These are phyloP conservation scores for Noccaea bulbosa DNA, from an alignment of 345 rosid species.

Conservation along the genomic window DNA sequence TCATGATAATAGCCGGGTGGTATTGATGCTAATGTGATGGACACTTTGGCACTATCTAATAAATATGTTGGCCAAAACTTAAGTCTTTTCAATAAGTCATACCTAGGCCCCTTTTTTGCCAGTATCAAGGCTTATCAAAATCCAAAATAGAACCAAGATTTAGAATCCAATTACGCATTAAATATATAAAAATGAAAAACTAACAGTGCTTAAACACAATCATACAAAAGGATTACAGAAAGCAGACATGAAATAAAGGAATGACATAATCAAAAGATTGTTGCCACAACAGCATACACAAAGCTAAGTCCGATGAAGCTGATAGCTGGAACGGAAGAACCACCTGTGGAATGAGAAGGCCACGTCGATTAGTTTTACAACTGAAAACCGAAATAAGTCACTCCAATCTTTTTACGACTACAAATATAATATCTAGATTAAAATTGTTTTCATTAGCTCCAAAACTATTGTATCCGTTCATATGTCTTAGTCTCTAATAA, in stretches of 20 bases:
- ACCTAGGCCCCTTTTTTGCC: background rate
- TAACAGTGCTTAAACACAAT: background rate
- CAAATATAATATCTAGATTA: background rate
- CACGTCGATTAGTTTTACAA: slow-evolving; percentile 1
- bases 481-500: background rate
- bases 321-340: slow-evolving; percentile 25
- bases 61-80: background rate
- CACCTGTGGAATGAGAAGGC: slow-evolving; percentile 18
- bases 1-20: background rate
- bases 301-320: slow-evolving; percentile 31
- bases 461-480: background rate
- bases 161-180: background rate
- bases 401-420: background rate
- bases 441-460: background rate
- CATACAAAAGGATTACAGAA: slow-evolving; percentile 3
- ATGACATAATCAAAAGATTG: slow-evolving; percentile 14
- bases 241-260: slow-evolving; percentile 2
- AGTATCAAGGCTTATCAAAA: background rate
- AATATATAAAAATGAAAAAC: background rate
- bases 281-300: slow-evolving; percentile 27
- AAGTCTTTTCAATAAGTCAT: background rate
- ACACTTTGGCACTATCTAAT: background rate
- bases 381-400: background rate
- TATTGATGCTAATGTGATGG: background rate
- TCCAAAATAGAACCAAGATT: slow-evolving; percentile 5